Percentiles rank a stretch among this genome's conserved stretches.
Evolutionary conservation across 371 early-diverging fungal species (phyloP).

Genomic region (Sporodiniella umbellata): DNA sequence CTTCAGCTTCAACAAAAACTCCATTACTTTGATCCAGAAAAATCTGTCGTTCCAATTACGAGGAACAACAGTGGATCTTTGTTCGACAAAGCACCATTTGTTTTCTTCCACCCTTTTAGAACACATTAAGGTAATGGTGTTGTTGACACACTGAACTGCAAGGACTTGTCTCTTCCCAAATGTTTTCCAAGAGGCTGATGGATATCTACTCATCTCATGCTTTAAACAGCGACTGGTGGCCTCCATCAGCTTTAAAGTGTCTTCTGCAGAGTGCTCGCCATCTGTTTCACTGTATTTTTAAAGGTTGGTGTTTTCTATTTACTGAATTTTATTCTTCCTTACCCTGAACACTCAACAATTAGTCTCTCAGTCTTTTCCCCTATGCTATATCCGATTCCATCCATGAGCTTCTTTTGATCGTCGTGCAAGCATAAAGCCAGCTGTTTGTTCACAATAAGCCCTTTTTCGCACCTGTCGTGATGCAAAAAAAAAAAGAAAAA

Average conservation of each 20-base stretch:
- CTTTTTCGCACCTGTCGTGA: conserved; percentile 13
- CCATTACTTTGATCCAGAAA: conserved; percentile 2
- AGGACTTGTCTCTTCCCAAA: conserved; percentile 8
- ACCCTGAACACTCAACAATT: conserved; percentile 14
- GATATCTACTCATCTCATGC: conserved; percentile 8
- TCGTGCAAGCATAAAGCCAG: conserved; percentile 9
- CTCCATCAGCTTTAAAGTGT: conserved; percentile 18
- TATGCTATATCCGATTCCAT: conserved; percentile 14
- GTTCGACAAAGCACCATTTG: conserved; percentile 16
- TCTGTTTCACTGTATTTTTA: conserved; percentile 11
- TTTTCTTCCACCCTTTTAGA: conserved; percentile 8
- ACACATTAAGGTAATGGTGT: conserved; percentile 9
- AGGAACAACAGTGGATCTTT: conserved; percentile 12
- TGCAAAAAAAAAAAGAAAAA: conserved; percentile 1
- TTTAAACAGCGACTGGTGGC: conserved; percentile 13
- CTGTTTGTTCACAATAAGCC: conserved; percentile 9
- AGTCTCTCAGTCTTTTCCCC: conserved; percentile 9
- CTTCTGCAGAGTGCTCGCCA: conserved; percentile 12
- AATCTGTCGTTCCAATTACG: conserved; percentile 11
- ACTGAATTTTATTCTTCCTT: conserved; percentile 4
- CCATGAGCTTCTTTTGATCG: conserved; percentile 11
- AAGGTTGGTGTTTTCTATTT: conserved; percentile 1
- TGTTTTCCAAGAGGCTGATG: conserved; percentile 11
- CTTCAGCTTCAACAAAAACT: conserved; percentile 4
- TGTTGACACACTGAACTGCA: conserved; percentile 6